Evolutionary conservation across 108 stramenopile species (phyloP).

Genomic region (Conticribra guillardii): DNA sequence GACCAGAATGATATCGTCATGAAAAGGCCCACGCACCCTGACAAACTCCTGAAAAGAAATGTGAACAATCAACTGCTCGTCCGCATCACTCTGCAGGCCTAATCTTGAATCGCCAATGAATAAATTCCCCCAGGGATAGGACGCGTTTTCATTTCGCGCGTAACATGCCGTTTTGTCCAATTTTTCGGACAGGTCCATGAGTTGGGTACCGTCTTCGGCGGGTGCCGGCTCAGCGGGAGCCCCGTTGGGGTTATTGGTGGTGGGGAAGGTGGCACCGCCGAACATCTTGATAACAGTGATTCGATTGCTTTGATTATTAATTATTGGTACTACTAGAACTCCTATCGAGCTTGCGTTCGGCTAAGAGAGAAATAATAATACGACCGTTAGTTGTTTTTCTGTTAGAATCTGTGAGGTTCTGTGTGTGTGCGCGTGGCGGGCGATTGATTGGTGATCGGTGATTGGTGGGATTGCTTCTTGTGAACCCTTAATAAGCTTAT

Average conservation of each 20-base stretch:
- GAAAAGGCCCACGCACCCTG: slow-evolving; percentile 64
- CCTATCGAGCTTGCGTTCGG: no score
- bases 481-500: no score
- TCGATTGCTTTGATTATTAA: no score
- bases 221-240: slow-evolving; percentile 31
- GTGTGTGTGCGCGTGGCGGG: no score
- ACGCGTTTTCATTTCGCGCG: slow-evolving; percentile 70
- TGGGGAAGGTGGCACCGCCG: slow-evolving; percentile 22
- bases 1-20: no score
- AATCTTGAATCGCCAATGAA: slow-evolving; percentile 85
- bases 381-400: no score
- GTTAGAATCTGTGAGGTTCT: no score
- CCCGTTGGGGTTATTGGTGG: slow-evolving; percentile 9
- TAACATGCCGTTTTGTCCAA: slow-evolving; percentile 72
- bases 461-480: no score
- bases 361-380: no score
- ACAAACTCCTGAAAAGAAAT: slow-evolving; percentile 87
- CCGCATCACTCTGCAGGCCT: slow-evolving; percentile 87
- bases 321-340: no score
- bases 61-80: slow-evolving; percentile 89
- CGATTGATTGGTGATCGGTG: no score
- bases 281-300: no score
- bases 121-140: slow-evolving; percentile 84
- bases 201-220: slow-evolving; percentile 56
- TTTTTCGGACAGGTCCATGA: slow-evolving; percentile 62